phyloP scores from a whole-genome alignment of 345 rosid genomes.

The Pugionium cornutum region DNA sequence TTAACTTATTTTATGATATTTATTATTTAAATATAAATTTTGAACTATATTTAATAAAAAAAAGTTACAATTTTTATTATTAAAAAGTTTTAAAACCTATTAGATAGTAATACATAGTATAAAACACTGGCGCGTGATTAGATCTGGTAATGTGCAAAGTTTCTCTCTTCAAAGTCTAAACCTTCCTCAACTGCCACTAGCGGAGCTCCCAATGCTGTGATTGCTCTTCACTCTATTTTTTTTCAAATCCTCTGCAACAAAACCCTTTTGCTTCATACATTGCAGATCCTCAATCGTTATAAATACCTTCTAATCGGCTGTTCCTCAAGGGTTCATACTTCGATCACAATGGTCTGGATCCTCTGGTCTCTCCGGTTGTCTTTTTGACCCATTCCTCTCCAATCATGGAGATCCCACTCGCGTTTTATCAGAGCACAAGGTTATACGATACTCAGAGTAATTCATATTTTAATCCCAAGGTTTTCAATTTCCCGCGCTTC shows the following conservation, averaged over 20 bases:
- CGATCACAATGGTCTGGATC: constrained; percentile 29
- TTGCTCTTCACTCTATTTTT: constrained; percentile 19
- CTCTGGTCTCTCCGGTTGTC: constrained; percentile 6
- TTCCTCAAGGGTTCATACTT: neutral
- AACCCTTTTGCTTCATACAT: neutral
- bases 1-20: too few species aligned
- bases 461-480: constrained; percentile 30
- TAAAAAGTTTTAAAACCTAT: too few species aligned
- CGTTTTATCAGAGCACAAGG: constrained; percentile 48
- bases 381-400: constrained; percentile 13
- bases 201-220: constrained; percentile 39
- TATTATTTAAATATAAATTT: too few species aligned
- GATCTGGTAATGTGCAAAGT: neutral
- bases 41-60: too few species aligned
- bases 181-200: constrained; percentile 33
- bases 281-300: neutral
- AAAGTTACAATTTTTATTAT: too few species aligned
- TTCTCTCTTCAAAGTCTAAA: constrained; percentile 28
- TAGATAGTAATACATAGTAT: neutral
- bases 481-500: constrained; percentile 38
- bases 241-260: neutral
- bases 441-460: constrained; percentile 45
- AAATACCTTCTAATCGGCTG: neutral
- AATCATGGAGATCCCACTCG: constrained; percentile 59
- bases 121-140: neutral